Base-by-base conservation (phyloP, 2,329 filamentous ascomycete genomes). In the Colletotrichum chlorophyti region DNA sequence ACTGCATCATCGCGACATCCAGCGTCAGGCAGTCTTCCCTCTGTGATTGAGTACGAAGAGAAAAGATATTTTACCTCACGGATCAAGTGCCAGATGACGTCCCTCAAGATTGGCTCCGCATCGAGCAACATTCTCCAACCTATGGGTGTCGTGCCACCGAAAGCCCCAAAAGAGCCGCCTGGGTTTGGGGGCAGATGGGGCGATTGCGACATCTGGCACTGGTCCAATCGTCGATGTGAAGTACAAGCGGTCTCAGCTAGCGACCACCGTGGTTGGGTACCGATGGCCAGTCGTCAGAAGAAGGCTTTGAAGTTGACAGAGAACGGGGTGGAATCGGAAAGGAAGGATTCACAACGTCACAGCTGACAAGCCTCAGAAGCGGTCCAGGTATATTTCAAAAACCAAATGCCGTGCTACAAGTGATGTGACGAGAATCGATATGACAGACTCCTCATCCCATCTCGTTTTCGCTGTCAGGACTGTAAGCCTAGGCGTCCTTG, bases 391-490 rank as follows among this genome's bases (percentile, higher is more conserved):
- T 15, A 27, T 32, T 17, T n/a, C 17, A 15, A 31, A 27, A 35
- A 14, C 12, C 29, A 26, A 24, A 14, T 32, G 46, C 37, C 14
- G 15, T 29, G 34, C 9, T 29, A 15, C 17, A 17, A 8, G 32
- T 19, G 10, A 15, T 11, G 23, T 29, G 34, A 12, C 12, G n/a
- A n/a, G n/a, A n/a, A n/a, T n/a, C n/a, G n/a, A n/a, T n/a, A n/a
- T n/a, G n/a, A n/a, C n/a, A n/a, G n/a, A n/a, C n/a, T n/a, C n/a
- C n/a, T n/a, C n/a, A n/a, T n/a, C n/a, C n/a, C n/a, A n/a, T n/a
- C n/a, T n/a, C n/a, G 4, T 31, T n/a, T 38, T 45, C 51, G 43
- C 51, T 50, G 32, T 40, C 32, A 55, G 26, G 45, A 55, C n/a
- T n/a, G n/a, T n/a, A n/a, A n/a, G n/a, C n/a, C n/a, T n/a, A n/a